Conservation (phyloP, 176 grass and related monocot genomes). For the Paspalum vaginatum region DNA sequence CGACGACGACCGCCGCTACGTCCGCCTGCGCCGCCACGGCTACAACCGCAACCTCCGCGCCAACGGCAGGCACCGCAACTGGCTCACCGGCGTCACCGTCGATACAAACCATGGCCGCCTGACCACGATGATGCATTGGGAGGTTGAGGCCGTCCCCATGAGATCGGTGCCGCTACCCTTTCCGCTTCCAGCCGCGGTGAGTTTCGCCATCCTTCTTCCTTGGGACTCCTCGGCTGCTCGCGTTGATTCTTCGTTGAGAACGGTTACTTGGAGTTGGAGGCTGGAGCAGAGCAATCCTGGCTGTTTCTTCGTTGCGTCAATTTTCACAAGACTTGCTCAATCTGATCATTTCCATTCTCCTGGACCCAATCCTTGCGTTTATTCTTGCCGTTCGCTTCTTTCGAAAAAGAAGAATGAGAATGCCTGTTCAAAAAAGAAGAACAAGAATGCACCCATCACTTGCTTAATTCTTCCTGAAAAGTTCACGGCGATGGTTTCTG, state of each 20-base stretch:
- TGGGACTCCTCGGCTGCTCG: background rate
- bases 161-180: background rate
- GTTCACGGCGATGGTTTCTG: background rate
- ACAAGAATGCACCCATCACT: background rate
- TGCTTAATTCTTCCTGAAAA: background rate
- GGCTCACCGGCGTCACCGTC: background rate
- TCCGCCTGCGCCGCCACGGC: background rate
- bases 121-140: constrained; percentile 18
- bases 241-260: background rate
- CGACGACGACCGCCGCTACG: background rate
- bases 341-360: background rate
- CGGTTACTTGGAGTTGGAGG: background rate
- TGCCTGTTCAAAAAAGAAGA: background rate
- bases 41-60: background rate
- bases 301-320: background rate
- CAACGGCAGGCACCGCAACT: background rate
- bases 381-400: background rate
- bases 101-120: background rate
- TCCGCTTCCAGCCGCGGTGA: background rate
- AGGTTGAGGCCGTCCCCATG: background rate
- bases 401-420: background rate
- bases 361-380: background rate
- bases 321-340: background rate
- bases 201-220: background rate
- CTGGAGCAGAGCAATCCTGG: too few relatives aligned